These are phyloP conservation scores for Lentinula aciculospora DNA, from an alignment of 768 basidiomycete genomes.

Conservation along the genomic window DNA sequence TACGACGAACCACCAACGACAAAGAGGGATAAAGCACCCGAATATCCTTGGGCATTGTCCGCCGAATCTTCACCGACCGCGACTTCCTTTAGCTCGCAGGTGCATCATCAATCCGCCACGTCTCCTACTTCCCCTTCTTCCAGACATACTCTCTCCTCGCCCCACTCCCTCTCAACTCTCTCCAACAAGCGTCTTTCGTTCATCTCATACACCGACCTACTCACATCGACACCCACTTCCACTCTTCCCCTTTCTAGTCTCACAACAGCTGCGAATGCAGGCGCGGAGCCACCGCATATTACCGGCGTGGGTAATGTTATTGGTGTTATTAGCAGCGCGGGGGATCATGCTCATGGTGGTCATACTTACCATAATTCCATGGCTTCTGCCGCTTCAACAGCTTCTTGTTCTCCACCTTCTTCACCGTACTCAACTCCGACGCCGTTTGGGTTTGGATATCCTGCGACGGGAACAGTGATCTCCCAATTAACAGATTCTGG, in stretches of 20 bases:
- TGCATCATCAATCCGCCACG: slow-evolving; percentile 4
- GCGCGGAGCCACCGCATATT: slow-evolving; percentile 72
- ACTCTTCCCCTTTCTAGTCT: slow-evolving; percentile 69
- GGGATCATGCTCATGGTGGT: background rate
- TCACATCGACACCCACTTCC: slow-evolving; percentile 69
- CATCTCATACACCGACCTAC: slow-evolving; percentile 83
- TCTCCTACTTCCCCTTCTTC: slow-evolving; percentile 16
- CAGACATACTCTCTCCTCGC: slow-evolving; percentile 17
- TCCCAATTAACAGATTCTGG: no score
- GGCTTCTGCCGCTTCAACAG: background rate
- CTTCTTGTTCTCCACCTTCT: background rate
- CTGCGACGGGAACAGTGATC: no score
- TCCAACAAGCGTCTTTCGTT: slow-evolving; percentile 79
- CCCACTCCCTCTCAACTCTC: slow-evolving; percentile 31
- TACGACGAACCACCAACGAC: slow-evolving; percentile 34
- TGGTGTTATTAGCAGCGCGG: background rate
- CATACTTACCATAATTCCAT: background rate
- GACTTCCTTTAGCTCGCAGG: no score
- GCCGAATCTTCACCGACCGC: no score
- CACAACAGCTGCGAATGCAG: slow-evolving; percentile 52
- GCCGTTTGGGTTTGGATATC: slow-evolving; percentile 14
- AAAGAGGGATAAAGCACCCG: slow-evolving; percentile 21
- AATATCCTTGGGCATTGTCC: slow-evolving; percentile 13
- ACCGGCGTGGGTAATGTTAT: slow-evolving; percentile 44
- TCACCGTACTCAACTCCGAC: background rate